Evolutionary conservation across 495 filamentous ascomycete genomes (phyloP), one percentile per base, ranked within the genome.

Genomic region (Sordaria brevicollis): DNA sequence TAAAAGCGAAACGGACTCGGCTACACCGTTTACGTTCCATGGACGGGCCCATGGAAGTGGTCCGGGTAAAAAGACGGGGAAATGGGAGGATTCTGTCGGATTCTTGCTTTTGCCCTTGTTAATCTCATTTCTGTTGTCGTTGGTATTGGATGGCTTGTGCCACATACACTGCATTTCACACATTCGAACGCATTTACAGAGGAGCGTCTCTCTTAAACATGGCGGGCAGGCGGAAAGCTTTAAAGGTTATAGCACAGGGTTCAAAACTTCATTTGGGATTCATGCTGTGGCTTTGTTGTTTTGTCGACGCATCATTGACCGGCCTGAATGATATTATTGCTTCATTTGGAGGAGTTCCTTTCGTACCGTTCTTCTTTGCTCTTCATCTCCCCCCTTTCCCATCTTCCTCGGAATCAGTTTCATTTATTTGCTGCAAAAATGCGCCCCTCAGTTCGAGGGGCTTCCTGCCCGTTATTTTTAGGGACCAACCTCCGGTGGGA

Each of bases 121-220:
- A 19, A 41, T 65, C 33, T 19, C 29, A 17, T 41, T 62, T 5
- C 41, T 33, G n/a, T 62, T 13, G 33, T 17, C 25, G 49, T 41
- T 39, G 65, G 66, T 68, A 38, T 71, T 34, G 33, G 17, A 66
- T 69, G 70, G 43, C 21, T 35, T 71, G 25, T 21, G 49, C 49
- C 49, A 62, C 17, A 31, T 62, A 31, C 49, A 69, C 36, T 65
- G 71, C 65, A 72, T 70, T 68, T 72, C 39, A 49, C 65, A 66
- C 71, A 70, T 70, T 72, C 70, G 70, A 65, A 72, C 37, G 68
- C 71, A 70, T 70, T 72, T 72, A 72, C 68, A 72, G 65, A 72
- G 68, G 71, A 72, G 71, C 71, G 68, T 70, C 37, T 69, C 62
- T 69, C 49, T 62, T 62, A 31, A 31, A 65, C 21, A 67, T 29